Evolutionary conservation across 2,329 filamentous ascomycete species (phyloP), one percentile per base, ranked within the genome.

Genomic region (Fusarium phyllophilum): DNA sequence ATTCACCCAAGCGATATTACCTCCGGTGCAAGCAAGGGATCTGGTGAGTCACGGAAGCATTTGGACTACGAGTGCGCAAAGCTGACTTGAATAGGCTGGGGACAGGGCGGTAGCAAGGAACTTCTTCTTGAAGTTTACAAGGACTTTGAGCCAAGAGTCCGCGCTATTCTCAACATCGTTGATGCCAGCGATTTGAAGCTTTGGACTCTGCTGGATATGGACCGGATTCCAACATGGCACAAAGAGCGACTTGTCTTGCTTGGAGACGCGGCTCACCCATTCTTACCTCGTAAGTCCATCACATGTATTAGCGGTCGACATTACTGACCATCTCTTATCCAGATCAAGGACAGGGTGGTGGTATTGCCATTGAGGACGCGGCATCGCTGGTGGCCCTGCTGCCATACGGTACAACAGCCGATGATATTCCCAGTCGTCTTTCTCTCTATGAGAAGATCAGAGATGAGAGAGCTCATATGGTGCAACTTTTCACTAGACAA

Each of bases 231-330:
- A 0, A 84, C 81, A 0, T 93, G 90, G 87, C 82, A 84, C 0
- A 85, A 87, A 6, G 87, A 81, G 1, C 85, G 83, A 10, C 78
- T 92, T 24, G 89, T 86, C 2, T 79, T 93, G 0, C 79, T 93
- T 1, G 91, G 92, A 1, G 91, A 93, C 77, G 90, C 91, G 0
- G 91, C 90, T 0, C 91, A 94, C 78, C 90, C 91, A 0, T 92
- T 93, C 75, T 82, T 90, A 1, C 91, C 90, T 9, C 75, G 73
- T 75, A 20, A 44, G 73, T 57, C 0, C 0, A 33, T 2, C 4
- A 0, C 0, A 2, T 0, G 0, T 3, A 0, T 0, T 13, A 0
- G 10, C 1, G 2, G 0, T 6, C 26, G 15, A 20, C 13, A 3
- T 14, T 8, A 0, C 57, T 68, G 13, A 69, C 11, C 1, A 8